phyloP scores from a whole-genome alignment of 2,329 filamentous ascomycete genomes.

The Colletotrichum acutatum region DNA sequence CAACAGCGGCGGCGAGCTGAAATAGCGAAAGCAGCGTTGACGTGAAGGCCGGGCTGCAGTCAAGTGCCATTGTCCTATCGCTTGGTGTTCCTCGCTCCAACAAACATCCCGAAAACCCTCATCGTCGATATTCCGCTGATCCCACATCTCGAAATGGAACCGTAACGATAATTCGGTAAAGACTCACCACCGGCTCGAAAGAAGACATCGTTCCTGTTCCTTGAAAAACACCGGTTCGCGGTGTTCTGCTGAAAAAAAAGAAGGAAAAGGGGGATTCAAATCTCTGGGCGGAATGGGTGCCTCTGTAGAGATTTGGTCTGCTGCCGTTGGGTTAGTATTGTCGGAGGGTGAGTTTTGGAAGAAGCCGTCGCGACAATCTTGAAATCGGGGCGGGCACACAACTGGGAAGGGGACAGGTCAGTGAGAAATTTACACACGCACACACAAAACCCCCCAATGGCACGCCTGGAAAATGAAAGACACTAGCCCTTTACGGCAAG shows the following conservation, averaged over 20 bases:
- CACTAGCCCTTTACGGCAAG: constrained; percentile 49
- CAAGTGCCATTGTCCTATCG: background rate
- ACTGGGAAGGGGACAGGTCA: constrained; percentile 17
- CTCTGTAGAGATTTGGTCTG: constrained; percentile 36
- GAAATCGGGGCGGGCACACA: constrained; percentile 23
- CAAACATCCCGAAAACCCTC: constrained; percentile 11
- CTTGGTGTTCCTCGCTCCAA: background rate
- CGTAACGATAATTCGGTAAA: background rate
- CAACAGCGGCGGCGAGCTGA: background rate
- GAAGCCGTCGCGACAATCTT: constrained; percentile 37
- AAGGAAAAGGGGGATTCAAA: constrained; percentile 37
- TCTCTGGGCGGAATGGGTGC: constrained; percentile 37
- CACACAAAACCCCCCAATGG: constrained; percentile 39
- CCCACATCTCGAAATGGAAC: background rate
- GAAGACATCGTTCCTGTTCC: constrained; percentile 69
- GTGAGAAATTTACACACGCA: constrained; percentile 38
- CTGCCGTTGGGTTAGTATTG: constrained; percentile 39
- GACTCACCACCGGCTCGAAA: constrained; percentile 78
- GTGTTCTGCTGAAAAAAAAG: constrained; percentile 32
- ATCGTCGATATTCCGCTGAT: background rate
- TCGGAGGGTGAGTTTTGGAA: constrained; percentile 34
- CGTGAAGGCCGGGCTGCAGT: background rate
- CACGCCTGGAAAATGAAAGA: background rate
- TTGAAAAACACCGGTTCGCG: constrained; percentile 42
- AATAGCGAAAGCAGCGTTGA: background rate